phyloP scores from a whole-genome alignment of 2,329 filamentous ascomycete species.

The Sporothrix luriei region DNA sequence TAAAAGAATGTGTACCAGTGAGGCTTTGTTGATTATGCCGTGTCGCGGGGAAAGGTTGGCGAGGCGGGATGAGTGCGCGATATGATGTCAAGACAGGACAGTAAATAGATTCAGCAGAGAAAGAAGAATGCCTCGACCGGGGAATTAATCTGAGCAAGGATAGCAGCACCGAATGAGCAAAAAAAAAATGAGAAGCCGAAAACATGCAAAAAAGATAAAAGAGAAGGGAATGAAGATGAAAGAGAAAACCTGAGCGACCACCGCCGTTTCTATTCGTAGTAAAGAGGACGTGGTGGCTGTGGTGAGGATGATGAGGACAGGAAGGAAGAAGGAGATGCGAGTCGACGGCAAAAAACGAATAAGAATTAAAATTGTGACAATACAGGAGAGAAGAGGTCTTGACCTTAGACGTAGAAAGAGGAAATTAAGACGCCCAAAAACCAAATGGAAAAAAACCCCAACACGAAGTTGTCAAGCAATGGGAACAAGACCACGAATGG shows the following conservation, averaged over 20 bases:
- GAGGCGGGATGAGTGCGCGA: not conserved
- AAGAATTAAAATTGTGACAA: not conserved
- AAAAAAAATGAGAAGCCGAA: slow-evolving; percentile 1
- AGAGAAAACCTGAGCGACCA: not conserved
- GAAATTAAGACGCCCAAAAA: too few relatives aligned
- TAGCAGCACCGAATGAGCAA: slow-evolving; percentile 2
- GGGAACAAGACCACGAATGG: not conserved
- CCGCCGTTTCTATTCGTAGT: slow-evolving; percentile 1
- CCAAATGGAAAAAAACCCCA: too few relatives aligned
- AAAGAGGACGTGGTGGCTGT: slow-evolving; percentile 18
- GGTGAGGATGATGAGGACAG: not conserved
- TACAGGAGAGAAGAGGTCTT: not conserved
- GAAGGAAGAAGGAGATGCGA: not conserved
- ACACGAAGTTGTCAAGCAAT: too few relatives aligned
- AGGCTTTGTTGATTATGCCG: slow-evolving; percentile 25
- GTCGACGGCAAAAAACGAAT: not conserved
- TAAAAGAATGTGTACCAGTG: not conserved
- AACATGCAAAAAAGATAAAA: not conserved
- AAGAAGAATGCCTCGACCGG: not conserved
- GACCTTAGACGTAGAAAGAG: not conserved
- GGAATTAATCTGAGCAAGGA: not conserved
- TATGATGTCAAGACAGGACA: not conserved
- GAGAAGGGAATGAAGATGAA: not conserved
- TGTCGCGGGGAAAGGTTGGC: not conserved
- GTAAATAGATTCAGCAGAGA: not conserved